Percentiles rank a stretch among this genome's conserved stretches.
These are phyloP conservation scores for Globisporangium perplexum DNA, from an alignment of 352 stramenopile species.

Conservation along the genomic window DNA sequence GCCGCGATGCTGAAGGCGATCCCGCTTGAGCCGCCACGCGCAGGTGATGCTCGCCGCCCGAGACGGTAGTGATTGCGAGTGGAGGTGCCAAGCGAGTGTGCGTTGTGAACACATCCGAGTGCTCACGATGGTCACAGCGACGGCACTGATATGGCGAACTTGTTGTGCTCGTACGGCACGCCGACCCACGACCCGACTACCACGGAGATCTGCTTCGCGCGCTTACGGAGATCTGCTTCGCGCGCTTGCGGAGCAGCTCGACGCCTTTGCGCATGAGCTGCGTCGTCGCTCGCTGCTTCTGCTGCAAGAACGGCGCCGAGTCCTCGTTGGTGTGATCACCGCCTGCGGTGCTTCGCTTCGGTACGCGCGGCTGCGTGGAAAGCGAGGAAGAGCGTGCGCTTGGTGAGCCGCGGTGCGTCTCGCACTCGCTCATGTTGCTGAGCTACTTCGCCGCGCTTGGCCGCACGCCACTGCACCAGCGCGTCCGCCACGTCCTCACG, in stretches of 20 bases:
- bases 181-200: conserved; percentile 27
- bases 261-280: neutral
- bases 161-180: conserved; percentile 27
- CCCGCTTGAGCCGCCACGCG: neutral
- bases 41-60: too few relatives aligned
- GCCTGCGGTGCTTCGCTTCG: neutral
- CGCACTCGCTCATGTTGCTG: conserved; percentile 32
- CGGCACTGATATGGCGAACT: conserved; percentile 26
- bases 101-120: too few relatives aligned
- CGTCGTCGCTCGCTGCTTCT: conserved; percentile 16
- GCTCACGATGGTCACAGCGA: neutral
- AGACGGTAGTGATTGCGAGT: neutral
- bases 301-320: conserved; percentile 25
- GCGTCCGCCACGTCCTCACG: conserved; percentile 61
- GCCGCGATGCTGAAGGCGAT: conserved; percentile 12
- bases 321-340: neutral
- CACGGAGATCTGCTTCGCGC: conserved; percentile 5
- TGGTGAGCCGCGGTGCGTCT: conserved; percentile 59
- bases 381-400: conserved; percentile 47
- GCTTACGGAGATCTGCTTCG: neutral
- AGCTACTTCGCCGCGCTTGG: conserved; percentile 46
- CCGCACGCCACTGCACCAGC: conserved; percentile 35
- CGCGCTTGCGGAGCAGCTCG: neutral
- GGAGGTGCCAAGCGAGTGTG: too few relatives aligned
- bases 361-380: conserved; percentile 20